Percentiles rank a stretch among this genome's conserved stretches.
phyloP scores from a whole-genome alignment of 306 rosid species.

The Biancaea sappan region DNA sequence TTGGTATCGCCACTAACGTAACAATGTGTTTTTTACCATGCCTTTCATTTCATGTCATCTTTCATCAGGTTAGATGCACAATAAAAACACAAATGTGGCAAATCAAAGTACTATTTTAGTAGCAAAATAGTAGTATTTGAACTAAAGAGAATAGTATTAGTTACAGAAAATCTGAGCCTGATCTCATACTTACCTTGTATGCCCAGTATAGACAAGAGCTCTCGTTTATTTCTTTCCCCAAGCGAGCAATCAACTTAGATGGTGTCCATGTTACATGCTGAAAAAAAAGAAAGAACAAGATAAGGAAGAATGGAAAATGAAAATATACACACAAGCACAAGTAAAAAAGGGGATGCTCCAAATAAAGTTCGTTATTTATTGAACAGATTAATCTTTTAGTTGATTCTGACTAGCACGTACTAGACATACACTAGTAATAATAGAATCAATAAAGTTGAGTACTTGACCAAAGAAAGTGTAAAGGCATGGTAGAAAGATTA shows the following conservation, averaged over 20 bases:
- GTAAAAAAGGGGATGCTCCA: background rate
- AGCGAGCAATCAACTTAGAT: conserved; percentile 74
- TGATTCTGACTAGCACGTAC: background rate
- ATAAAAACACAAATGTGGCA: background rate
- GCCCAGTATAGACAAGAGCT: conserved; percentile 96
- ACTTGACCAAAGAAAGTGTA: background rate
- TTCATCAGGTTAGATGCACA: background rate
- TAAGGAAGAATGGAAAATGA: background rate
- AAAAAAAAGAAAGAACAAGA: conserved; percentile 3
- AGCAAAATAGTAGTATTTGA: background rate
- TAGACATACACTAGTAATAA: background rate
- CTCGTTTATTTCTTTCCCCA: conserved; percentile 88
- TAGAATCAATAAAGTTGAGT: background rate
- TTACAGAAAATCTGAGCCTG: conserved; percentile 26
- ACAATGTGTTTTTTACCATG: background rate
- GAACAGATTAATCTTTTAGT: background rate
- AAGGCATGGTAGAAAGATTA: background rate
- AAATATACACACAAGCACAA: background rate
- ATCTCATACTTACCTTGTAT: conserved; percentile 58
- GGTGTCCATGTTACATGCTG: conserved; percentile 90
- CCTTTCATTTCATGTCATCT: background rate
- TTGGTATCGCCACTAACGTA: background rate
- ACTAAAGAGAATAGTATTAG: conserved; percentile 17
- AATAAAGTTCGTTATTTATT: background rate
- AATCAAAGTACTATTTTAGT: background rate